A percentile compares a stretch with the other conserved stretches of the same genome.
These are phyloP conservation scores for Calocera cornea DNA, from an alignment of 768 basidiomycete species.

Conservation along the genomic window DNA sequence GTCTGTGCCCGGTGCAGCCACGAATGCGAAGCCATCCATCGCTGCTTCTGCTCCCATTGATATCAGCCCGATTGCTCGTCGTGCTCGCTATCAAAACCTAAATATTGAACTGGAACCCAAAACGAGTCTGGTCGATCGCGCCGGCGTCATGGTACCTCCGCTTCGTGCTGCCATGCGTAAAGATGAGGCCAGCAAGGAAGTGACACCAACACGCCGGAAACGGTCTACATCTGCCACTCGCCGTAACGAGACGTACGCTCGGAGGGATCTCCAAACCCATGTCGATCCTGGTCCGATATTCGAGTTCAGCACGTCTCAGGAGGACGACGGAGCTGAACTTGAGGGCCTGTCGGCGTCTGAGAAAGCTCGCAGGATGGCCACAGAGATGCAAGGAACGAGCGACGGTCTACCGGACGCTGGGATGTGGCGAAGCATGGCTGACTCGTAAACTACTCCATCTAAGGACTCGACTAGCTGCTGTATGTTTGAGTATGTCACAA, in stretches of 20 bases:
- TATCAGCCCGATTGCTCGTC: slow-evolving; percentile 2
- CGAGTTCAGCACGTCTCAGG: background rate
- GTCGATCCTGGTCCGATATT: background rate
- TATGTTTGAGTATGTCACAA: slow-evolving; percentile 1
- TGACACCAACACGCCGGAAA: background rate
- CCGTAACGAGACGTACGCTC: background rate
- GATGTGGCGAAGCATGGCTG: slow-evolving; percentile 4
- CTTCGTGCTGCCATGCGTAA: background rate
- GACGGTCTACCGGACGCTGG: background rate
- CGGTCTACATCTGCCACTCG: background rate
- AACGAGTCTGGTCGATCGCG: background rate
- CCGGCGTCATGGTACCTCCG: background rate
- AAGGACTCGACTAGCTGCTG: background rate
- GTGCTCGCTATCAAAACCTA: background rate
- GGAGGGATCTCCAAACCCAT: background rate
- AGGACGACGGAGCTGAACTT: background rate
- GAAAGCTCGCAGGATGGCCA: background rate
- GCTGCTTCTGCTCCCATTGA: background rate
- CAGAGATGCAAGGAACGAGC: background rate
- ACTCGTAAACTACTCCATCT: background rate
- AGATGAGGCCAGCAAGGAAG: background rate
- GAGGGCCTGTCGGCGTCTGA: background rate
- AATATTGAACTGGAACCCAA: background rate
- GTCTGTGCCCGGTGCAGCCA: background rate
- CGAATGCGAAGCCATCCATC: background rate